These are phyloP conservation scores for Globisporangium orthogonon DNA, from an alignment of 352 stramenopile genomes.

Conservation along the genomic window DNA sequence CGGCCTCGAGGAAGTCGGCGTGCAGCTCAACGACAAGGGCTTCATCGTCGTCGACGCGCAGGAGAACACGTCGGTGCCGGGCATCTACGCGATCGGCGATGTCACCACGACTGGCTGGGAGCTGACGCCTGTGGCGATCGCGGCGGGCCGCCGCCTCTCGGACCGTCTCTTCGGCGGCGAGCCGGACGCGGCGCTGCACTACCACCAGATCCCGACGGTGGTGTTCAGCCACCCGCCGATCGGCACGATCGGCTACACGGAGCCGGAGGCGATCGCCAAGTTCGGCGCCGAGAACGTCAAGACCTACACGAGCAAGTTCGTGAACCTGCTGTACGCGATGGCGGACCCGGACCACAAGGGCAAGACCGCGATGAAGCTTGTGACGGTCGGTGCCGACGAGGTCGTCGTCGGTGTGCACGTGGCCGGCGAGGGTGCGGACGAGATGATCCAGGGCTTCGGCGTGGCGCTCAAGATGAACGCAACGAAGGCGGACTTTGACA, in stretches of 20 bases:
- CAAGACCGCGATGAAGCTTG: slow-evolving; percentile 94
- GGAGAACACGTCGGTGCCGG: slow-evolving; percentile 84
- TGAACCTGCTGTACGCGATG: slow-evolving; percentile 94
- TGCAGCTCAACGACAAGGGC: slow-evolving; percentile 50
- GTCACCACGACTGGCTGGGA: slow-evolving; percentile 62
- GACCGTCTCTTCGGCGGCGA: slow-evolving; percentile 85
- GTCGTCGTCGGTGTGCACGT: slow-evolving; percentile 96
- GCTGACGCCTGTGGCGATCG: slow-evolving; percentile 84
- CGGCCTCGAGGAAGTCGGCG: slow-evolving; percentile 58
- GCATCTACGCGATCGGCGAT: slow-evolving; percentile 77
- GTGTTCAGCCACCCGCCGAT: slow-evolving; percentile 96
- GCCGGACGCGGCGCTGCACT: slow-evolving; percentile 56
- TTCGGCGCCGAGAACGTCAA: slow-evolving; percentile 91
- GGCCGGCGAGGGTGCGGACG: slow-evolving; percentile 92
- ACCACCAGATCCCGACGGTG: slow-evolving; percentile 92
- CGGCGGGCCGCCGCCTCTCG: slow-evolving; percentile 70
- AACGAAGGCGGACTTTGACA: slow-evolving; percentile 97
- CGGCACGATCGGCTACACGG: slow-evolving; percentile 91
- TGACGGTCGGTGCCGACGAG: slow-evolving; percentile 85
- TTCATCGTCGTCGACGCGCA: slow-evolving; percentile 88
- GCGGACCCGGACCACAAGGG: slow-evolving; percentile 82
- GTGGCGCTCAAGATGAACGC: slow-evolving; percentile 98
- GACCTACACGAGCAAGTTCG: slow-evolving; percentile 91
- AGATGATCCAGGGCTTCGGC: slow-evolving; percentile 99
- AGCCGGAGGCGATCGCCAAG: slow-evolving; percentile 81